A percentile compares a stretch with the other conserved stretches of the same genome.
Evolutionary conservation across 768 basidiomycete species (phyloP).

Genomic region (Solioccasus polychromus): DNA sequence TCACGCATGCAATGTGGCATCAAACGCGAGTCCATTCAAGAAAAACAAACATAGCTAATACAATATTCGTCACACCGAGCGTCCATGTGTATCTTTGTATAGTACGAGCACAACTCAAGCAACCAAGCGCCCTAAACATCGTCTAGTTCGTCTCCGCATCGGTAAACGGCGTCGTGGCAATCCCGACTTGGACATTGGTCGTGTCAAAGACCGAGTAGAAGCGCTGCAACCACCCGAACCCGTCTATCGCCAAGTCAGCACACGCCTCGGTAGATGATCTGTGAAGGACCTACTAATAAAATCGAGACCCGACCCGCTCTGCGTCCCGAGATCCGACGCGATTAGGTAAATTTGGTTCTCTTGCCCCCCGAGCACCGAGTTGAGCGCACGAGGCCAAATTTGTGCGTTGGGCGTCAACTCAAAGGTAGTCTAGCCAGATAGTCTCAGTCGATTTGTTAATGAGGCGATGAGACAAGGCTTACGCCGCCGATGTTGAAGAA

Average conservation of each 20-base stretch:
- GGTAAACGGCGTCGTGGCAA: constrained; percentile 40
- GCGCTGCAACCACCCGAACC: constrained; percentile 57
- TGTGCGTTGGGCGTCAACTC: constrained; percentile 64
- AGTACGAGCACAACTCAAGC: background rate
- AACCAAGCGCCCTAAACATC: background rate
- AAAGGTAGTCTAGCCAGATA: constrained; percentile 40
- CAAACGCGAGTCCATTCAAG: background rate
- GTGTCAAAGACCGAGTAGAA: constrained; percentile 58
- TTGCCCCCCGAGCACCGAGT: constrained; percentile 55
- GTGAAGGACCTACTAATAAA: constrained; percentile 51
- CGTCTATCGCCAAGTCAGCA: constrained; percentile 35
- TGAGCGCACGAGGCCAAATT: constrained; percentile 64
- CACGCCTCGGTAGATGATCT: too few species aligned
- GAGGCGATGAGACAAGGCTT: background rate
- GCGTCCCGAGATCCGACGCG: constrained; percentile 48
- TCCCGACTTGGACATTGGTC: constrained; percentile 18
- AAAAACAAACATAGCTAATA: background rate
- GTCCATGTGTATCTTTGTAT: background rate
- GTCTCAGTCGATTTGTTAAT: background rate
- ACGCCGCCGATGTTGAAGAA: constrained; percentile 52
- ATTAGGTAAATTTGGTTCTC: constrained; percentile 52
- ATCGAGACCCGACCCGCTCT: constrained; percentile 56
- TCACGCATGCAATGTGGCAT: too few species aligned
- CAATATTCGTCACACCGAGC: too few species aligned
- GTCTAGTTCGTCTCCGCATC: constrained; percentile 38